These are phyloP conservation scores for Pyrus pyrifolia DNA, from an alignment of 306 rosid genomes.

Conservation along the genomic window DNA sequence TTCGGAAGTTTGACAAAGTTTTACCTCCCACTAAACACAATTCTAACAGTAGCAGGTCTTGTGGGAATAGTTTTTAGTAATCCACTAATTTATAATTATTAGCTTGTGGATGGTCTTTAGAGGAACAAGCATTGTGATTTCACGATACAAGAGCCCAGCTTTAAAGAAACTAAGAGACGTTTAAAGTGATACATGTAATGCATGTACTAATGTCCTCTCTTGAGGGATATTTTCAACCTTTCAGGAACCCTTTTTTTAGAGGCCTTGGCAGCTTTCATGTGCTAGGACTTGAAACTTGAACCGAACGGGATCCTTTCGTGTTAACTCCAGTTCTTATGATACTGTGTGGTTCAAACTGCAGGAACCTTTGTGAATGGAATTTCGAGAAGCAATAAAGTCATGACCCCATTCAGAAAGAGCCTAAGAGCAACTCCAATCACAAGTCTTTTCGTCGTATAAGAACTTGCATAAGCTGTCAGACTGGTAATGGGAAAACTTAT, in stretches of 20 bases:
- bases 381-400: constrained; percentile 21
- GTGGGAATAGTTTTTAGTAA: neutral
- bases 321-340: neutral
- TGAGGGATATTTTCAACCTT: neutral
- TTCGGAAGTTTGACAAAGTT: neutral
- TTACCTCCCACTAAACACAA: neutral
- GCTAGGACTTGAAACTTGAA: neutral
- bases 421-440: neutral
- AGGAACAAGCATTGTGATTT: neutral
- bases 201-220: neutral
- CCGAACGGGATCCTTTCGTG: neutral
- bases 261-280: neutral
- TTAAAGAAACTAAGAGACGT: neutral
- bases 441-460: neutral
- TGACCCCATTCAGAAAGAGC: constrained; percentile 4
- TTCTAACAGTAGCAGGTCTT: neutral
- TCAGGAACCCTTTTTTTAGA: neutral
- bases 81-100: neutral
- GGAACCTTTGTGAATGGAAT: constrained; percentile 20
- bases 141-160: neutral
- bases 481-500: neutral
- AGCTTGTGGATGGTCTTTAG: neutral
- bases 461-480: neutral
- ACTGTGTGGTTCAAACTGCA: constrained; percentile 12
- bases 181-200: neutral